These are phyloP conservation scores for Ganoderma sinense DNA, from an alignment of 1,284 basidiomycete species.

Conservation along the genomic window DNA sequence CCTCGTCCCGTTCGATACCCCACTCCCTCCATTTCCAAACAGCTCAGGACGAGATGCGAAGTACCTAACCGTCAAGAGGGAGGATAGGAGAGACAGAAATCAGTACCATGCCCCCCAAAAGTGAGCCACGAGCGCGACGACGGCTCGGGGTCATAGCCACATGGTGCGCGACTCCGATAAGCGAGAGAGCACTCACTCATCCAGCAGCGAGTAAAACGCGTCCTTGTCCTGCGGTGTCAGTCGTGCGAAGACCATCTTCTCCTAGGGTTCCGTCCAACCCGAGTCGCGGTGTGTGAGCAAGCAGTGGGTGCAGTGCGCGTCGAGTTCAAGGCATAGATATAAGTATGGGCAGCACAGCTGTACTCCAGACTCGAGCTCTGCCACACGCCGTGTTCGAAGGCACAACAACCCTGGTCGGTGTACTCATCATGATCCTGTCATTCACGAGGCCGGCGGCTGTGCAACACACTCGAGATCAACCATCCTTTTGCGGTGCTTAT, in stretches of 20 bases:
- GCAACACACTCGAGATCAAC: not conserved
- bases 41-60: constrained; percentile 80
- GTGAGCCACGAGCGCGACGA: not conserved
- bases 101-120: not conserved
- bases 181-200: constrained; percentile 60
- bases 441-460: constrained; percentile 1
- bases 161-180: not conserved
- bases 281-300: not conserved
- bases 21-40: constrained; percentile 34
- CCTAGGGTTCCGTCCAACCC: not conserved
- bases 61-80: constrained; percentile 55
- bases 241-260: constrained; percentile 60
- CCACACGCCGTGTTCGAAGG: not conserved
- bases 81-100: constrained; percentile 5
- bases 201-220: constrained; percentile 79
- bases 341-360: not conserved
- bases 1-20: not conserved
- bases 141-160: not conserved
- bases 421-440: constrained; percentile 8
- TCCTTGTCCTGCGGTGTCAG: constrained; percentile 73
- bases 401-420: not conserved
- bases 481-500: not conserved
- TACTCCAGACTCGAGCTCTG: no score
- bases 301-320: not conserved
- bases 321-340: constrained; percentile 16